Conservation (phyloP, 2,329 filamentous ascomycete species). For the Xylariaceae sp. region DNA sequence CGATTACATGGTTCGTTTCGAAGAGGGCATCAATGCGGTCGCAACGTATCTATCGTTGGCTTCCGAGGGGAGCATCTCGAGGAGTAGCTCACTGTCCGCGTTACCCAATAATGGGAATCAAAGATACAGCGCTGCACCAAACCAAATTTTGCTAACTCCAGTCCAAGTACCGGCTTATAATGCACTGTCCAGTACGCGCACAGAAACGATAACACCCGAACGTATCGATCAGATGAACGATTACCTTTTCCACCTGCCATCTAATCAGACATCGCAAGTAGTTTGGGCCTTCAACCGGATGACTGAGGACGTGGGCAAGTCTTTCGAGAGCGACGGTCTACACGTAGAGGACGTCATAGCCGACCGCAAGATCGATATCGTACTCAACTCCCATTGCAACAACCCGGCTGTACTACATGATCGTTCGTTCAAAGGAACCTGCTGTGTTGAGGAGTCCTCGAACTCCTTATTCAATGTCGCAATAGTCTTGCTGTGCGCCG, state of each 20-base stretch:
- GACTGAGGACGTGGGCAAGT: conserved; percentile 34
- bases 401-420: conserved; percentile 35
- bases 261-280: conserved; percentile 39
- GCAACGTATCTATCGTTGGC: conserved; percentile 33
- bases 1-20: conserved; percentile 42
- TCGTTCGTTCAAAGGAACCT: conserved; percentile 45
- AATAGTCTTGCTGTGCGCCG: conserved; percentile 30
- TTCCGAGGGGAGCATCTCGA: conserved; percentile 15
- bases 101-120: conserved; percentile 8
- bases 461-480: conserved; percentile 35
- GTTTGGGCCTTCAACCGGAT: conserved; percentile 48
- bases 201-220: conserved; percentile 41
- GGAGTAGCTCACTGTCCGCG: conserved; percentile 20
- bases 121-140: conserved; percentile 14
- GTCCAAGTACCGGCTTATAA: conserved; percentile 42
- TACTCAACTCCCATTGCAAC: conserved; percentile 53
- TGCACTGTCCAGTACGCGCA: conserved; percentile 37
- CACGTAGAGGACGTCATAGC: conserved; percentile 44
- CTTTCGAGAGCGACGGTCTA: conserved; percentile 44
- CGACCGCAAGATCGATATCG: conserved; percentile 44
- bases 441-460: conserved; percentile 43
- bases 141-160: conserved; percentile 40
- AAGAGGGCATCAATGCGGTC: conserved; percentile 41
- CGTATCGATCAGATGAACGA: conserved; percentile 49
- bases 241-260: conserved; percentile 41